Evolutionary conservation across 1,284 basidiomycete genomes (phyloP), one percentile per base, ranked within the genome.

Genomic region (Peniophora sp.): DNA sequence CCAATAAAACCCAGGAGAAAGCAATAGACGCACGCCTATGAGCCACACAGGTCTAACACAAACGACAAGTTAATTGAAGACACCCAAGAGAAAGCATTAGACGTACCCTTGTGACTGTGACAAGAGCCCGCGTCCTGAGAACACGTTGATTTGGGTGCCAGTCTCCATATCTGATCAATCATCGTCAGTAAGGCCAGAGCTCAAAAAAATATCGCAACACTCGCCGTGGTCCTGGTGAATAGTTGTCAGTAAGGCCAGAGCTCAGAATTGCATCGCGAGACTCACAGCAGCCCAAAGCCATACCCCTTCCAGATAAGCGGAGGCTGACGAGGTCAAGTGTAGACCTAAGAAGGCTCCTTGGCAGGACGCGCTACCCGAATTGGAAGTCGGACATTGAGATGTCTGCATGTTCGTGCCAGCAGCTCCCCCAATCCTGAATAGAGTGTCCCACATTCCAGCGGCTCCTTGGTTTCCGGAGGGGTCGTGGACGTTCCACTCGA

Each of bases 21-120:
- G n/a, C n/a, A n/a, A n/a, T n/a, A n/a, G n/a, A n/a, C n/a, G n/a
- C n/a, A n/a, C n/a, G n/a, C n/a, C n/a, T n/a, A n/a, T n/a, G n/a
- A n/a, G n/a, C n/a, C n/a, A n/a, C n/a, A n/a, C n/a, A n/a, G n/a
- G n/a, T n/a, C n/a, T n/a, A n/a, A n/a, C n/a, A n/a, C n/a, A n/a
- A n/a, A n/a, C n/a, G n/a, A 36, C 10, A n/a, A 36, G n/a, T 36
- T 10, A 36, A 17, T 8, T 16, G 38, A 41, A 39, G 46, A 48
- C 5, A 41, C 25, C 11, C 47, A 49, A 45, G 57, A 23, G 44
- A 20, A 32, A 32, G 27, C 27, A 32, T 5, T 75, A 56, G 56
- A 73, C 78, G 77, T 38, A 84, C 86, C 85, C 85, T 45, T 69
- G 69, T 0, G 83, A 85, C 63, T 92, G 82, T 11, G 86, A 86